Evolutionary conservation across 2,329 filamentous ascomycete genomes (phyloP), one percentile per base, ranked within the genome.

Genomic region (Pseudocercospora crystallina): DNA sequence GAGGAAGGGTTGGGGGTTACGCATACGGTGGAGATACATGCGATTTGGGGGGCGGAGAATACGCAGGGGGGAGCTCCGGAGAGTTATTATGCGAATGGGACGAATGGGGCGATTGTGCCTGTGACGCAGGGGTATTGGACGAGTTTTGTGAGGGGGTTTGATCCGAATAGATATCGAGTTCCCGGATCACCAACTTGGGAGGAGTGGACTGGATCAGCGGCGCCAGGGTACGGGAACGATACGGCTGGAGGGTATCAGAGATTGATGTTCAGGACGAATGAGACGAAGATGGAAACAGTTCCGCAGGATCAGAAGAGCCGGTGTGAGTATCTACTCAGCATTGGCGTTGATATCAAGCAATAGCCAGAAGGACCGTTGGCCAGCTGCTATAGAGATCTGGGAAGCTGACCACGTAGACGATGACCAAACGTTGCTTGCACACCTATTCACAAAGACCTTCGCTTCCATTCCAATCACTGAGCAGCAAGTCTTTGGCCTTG

Each of bases 51-150:
- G 0, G 80, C 83, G 0, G 71, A 76, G 3, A 80, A 85, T 61
- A 74, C 78, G 2, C 69, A 72, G 15, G 70, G 71, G 5, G 63
- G 56, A 0, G 68, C 76, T 1, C 84, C 85, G 0, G 62, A 63
- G 2, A 84, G 80, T 40, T 89, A 89, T 59, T 65, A 66, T 7
- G 64, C 71, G 0, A 74, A 72, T 2, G 73, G 71, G 11, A 68
- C 69, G 11, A 89, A 90, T 57, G 77, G 72, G 1, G 63, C 64
- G 0, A 81, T 86, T 5, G 76, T 86, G 1, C 74, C 80, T 0
- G 69, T 86, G 0, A 78, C 87, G 26, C 84, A 89, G 62, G 78
- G 76, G 0, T 91, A 90, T 67, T 90, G 86, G 85, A 81, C 83
- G 1, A 87, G 83, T 57, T 91, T 91, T 64, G 82, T 91, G 53